Base-by-base conservation (phyloP, 164 flowering plant genomes). In the Annona squamosa region DNA sequence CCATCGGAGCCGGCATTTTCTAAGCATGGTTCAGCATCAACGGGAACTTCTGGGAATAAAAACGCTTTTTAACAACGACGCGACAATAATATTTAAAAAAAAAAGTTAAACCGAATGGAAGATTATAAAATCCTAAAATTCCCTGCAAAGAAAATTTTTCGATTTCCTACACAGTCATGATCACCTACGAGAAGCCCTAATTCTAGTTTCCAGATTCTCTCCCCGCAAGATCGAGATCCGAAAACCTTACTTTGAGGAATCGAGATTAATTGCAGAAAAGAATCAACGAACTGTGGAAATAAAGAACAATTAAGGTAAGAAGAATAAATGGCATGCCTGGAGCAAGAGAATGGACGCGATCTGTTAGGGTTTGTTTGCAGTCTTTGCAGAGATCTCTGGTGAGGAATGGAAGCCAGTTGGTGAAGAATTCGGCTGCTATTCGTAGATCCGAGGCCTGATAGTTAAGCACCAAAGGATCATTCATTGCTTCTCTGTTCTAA, bases 361-460 rank as follows among this genome's bases (percentile, higher is more conserved):
- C 70, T 43, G 86, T 72, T 72, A 94, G 88, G 4, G 43, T 71
- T 2, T 67, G 73, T 6, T 85, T 68, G 81, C 98, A 94, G 69
- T 62, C 46, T 2, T 44, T 59, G 82, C 98, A 94, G 73, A 94
- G 91, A 68, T 80, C 93, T 65, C 80, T 74, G 52, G 90, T 75
- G 74, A 94, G 89, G 73, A 87, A 91, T 2, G 97, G 94, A 67
- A 88, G 84, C 92, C 94, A 94, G 6, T 79, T 86, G 42, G 86
- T 78, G 64, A 94, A 83, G 62, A 89, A 92, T 73, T 90, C 96
- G 52, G 93, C 84, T 0, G 94, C 97, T 75, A 84, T 86, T 70
- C 72, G 77, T 46, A 89, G 90, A 13, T 93, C 98, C 2, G 85
- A 81, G 5, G 81, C 78, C 46, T 82, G 78, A 78, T 86, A 89